Evolutionary conservation across 2,329 filamentous ascomycete species (phyloP).

Genomic region (Colletotrichum truncatum): DNA sequence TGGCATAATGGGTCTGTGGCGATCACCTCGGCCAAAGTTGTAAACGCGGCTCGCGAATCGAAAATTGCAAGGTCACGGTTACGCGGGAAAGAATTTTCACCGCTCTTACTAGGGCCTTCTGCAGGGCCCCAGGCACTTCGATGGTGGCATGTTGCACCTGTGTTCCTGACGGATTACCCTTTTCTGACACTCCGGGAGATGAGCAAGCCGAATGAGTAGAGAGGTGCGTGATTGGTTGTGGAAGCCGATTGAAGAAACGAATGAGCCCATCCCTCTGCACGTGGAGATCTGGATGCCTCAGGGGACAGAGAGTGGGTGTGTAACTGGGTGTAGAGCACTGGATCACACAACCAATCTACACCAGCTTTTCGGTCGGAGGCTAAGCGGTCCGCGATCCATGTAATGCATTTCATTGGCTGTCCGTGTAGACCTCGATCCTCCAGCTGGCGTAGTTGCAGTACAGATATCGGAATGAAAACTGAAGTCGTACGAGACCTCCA

Average conservation of each 20-base stretch:
- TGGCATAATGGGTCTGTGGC: not conserved
- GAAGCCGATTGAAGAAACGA: not conserved
- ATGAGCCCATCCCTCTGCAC: not conserved
- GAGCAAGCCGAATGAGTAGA: not conserved
- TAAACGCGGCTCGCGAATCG: not conserved
- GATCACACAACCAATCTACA: slow-evolving; percentile 8
- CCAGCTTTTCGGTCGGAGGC: too few relatives aligned
- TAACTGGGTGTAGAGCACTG: not conserved
- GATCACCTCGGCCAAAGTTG: not conserved
- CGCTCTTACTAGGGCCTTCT: not conserved
- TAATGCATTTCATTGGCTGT: not conserved
- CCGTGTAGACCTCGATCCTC: not conserved
- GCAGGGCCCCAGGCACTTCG: not conserved
- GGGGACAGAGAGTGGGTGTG: not conserved
- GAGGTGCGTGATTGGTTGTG: not conserved
- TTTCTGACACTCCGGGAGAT: not conserved
- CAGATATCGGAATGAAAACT: not conserved
- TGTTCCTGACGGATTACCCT: not conserved
- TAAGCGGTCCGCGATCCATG: too few relatives aligned
- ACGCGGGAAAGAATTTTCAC: not conserved
- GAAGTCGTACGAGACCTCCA: slow-evolving; percentile 6
- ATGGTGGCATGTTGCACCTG: not conserved
- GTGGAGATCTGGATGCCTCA: not conserved
- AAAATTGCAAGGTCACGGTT: not conserved
- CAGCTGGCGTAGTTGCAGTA: not conserved